phyloP scores from a whole-genome alignment of 768 basidiomycete genomes.

The Chalciporus piperatus region DNA sequence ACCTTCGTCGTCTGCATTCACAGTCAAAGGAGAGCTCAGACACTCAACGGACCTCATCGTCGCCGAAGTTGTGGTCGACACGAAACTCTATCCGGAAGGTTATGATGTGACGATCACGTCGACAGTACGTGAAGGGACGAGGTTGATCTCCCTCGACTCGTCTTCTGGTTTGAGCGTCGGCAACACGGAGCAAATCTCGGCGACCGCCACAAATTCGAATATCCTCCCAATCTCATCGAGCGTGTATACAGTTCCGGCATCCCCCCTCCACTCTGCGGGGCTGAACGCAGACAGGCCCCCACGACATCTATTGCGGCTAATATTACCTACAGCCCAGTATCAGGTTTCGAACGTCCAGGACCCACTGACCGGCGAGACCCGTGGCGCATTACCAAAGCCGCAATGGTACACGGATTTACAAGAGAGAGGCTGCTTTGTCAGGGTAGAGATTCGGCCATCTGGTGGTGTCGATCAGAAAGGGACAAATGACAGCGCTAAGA shows the following conservation, averaged over 20 bases:
- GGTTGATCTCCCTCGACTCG: conserved; percentile 35
- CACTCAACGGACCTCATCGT: conserved; percentile 69
- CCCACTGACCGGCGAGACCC: conserved; percentile 72
- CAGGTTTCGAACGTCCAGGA: conserved; percentile 74
- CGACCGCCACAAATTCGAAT: neutral
- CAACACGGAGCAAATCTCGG: neutral
- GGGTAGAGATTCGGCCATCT: conserved; percentile 54
- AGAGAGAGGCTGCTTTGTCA: conserved; percentile 57
- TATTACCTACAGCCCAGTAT: conserved; percentile 80
- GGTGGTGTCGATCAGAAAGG: conserved; percentile 14
- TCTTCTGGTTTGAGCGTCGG: conserved; percentile 7
- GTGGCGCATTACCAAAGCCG: conserved; percentile 59
- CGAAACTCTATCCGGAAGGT: conserved; percentile 76
- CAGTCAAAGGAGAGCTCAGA: conserved; percentile 57
- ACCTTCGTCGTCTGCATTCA: conserved; percentile 53
- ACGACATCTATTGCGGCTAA: conserved; percentile 75
- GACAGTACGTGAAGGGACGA: conserved; percentile 37
- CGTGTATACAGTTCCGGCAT: conserved; percentile 77
- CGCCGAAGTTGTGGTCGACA: conserved; percentile 77
- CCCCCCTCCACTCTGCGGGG: conserved; percentile 74
- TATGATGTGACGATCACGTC: conserved; percentile 55
- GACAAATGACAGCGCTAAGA: conserved; percentile 3
- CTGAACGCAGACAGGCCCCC: conserved; percentile 50
- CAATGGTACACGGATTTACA: conserved; percentile 70
- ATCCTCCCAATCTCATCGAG: conserved; percentile 55